Base-by-base conservation (phyloP, 805 yeast species). In the Saccharomycopsis fibuligera region DNA sequence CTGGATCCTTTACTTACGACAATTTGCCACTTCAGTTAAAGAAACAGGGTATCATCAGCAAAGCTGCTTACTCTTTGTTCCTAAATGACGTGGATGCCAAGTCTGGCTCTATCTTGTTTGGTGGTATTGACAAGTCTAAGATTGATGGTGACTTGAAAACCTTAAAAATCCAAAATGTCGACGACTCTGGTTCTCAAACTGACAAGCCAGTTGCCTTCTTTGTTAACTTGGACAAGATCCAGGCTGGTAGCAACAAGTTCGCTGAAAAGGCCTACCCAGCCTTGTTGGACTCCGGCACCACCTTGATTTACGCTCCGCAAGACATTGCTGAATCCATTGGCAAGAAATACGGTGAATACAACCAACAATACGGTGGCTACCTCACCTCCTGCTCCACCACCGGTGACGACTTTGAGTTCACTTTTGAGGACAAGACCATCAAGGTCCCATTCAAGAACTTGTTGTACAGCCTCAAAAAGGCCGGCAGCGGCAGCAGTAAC, bases 211-310 rank as follows among this genome's bases (percentile, higher is more conserved):
- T 38, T 6, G 49, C 48, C 27, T 49, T 51, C 53, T 44, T 53
- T 50, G 51, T 38, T 22, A 25, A 45, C 30, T 44, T 36, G 35
- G 39, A 46, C 37, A 25, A 25, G 8, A 43, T 50, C 48, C 61
- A 62, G 30, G 53, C 58, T 22, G 64, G 55, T 23, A 54, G 49
- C 12, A 49, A 47, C 35, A 56, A 64, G 8, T 39, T 36, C 38
- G 53, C 60, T 19, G 24, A 23, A 6, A 38, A 23, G 14, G 12
- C 52, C 6, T 50, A 50, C 24, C 54, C 54, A 19, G 81, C 75
- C 2, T 61, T 76, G 24, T 60, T 80, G 29, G 85, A 81, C 59
- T 70, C 81, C 0, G 81, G 84, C 17, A 68, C 83, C 5, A 68
- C 81, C 5, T 60, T 72, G 27, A 61, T 76, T 6, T 75, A 74